A percentile compares a stretch with the other conserved stretches of the same genome.
Conservation (phyloP, 2,329 filamentous ascomycete species). For the Xylariales sp. region DNA sequence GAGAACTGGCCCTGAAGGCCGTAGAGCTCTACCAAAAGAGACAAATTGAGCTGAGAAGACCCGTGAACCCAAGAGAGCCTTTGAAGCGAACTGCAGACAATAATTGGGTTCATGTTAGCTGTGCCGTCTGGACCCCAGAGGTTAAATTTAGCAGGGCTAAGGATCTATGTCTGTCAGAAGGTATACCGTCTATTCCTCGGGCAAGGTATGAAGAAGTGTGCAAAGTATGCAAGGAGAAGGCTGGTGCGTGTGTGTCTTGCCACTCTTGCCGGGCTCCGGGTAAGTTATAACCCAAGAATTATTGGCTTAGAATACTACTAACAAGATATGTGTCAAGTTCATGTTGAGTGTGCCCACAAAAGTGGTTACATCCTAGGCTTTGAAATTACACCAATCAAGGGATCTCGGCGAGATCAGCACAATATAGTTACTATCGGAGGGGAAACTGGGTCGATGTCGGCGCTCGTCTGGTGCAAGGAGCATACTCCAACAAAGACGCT, state of each 20-base stretch:
- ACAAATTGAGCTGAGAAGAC: constrained; percentile 86
- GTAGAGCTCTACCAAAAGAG: constrained; percentile 84
- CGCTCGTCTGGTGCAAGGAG: constrained; percentile 90
- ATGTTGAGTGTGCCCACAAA: constrained; percentile 91
- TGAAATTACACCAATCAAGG: constrained; percentile 89
- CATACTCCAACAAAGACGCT: constrained; percentile 78
- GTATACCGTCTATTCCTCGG: constrained; percentile 83
- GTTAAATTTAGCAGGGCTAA: constrained; percentile 90
- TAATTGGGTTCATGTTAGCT: constrained; percentile 97
- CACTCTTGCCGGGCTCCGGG: constrained; percentile 73
- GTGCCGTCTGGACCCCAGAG: constrained; percentile 91
- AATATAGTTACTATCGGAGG: constrained; percentile 83
- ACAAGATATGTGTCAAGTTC: constrained; percentile 63
- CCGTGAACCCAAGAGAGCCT: constrained; percentile 85
- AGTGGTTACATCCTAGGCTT: constrained; percentile 87
- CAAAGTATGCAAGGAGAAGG: constrained; percentile 81
- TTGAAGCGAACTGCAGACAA: constrained; percentile 95
- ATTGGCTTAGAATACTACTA: constrained; percentile 50
- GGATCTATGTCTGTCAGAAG: constrained; percentile 86
- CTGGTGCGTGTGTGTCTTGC: constrained; percentile 86
- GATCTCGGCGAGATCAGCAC: constrained; percentile 83
- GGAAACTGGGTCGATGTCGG: constrained; percentile 85
- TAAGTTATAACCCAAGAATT: constrained; percentile 46
- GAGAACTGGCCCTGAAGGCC: constrained; percentile 82
- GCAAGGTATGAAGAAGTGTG: constrained; percentile 81